phyloP scores from a whole-genome alignment of 768 basidiomycete genomes.

The Trametes villosa region DNA sequence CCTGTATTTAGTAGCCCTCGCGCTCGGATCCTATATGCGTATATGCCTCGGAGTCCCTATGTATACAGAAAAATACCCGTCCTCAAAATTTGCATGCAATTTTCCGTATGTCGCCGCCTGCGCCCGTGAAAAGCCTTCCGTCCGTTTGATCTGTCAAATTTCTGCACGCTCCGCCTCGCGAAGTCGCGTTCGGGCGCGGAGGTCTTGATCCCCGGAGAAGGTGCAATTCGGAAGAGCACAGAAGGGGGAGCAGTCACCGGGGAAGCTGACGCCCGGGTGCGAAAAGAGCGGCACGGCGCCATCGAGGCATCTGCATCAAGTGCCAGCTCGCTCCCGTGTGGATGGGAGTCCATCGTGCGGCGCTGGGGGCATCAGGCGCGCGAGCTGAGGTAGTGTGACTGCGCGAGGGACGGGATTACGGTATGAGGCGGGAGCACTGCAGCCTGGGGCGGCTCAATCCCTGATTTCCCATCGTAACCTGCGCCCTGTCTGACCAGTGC shows the following conservation, averaged over 20 bases:
- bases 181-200: neutral
- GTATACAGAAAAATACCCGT: neutral
- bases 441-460: neutral
- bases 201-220: neutral
- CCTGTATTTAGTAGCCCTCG: constrained; percentile 2
- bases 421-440: neutral
- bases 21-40: neutral
- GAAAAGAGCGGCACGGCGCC: neutral
- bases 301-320: neutral
- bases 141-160: too few species aligned
- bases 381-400: constrained; percentile 1
- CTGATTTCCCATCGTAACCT: neutral
- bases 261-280: neutral
- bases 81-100: neutral
- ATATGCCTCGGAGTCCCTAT: neutral
- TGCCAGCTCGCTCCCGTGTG: neutral
- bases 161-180: too few species aligned
- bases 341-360: too few species aligned
- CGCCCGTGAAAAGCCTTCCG: too few species aligned
- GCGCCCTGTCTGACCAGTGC: neutral
- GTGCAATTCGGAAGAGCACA: too few species aligned
- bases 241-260: neutral
- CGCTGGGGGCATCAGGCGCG: too few species aligned
- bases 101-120: neutral
- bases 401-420: constrained; percentile 12